Conservation (phyloP, 352 stramenopile species). For the Pythium coloratum region DNA sequence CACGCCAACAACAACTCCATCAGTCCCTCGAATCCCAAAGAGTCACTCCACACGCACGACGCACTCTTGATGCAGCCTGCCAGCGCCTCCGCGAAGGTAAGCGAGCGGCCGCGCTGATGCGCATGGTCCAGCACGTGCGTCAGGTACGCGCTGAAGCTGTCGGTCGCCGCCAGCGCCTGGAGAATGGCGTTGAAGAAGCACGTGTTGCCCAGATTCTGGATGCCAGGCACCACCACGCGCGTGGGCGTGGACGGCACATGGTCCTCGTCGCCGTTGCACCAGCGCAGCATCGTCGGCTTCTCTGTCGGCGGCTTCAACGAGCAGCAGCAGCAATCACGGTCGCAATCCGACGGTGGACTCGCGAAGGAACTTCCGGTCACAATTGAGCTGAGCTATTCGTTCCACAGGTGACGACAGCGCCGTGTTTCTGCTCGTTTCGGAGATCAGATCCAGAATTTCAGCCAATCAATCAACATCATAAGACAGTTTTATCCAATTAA, state of each 20-base stretch:
- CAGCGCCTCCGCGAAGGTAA: constrained; percentile 67
- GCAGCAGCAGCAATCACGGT: not conserved
- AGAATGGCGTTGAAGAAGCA: constrained; percentile 92
- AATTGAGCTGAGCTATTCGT: not conserved
- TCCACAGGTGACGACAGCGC: not conserved
- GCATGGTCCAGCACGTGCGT: constrained; percentile 52
- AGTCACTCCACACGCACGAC: not conserved
- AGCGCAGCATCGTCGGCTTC: constrained; percentile 14
- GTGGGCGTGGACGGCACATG: not conserved
- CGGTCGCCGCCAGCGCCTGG: constrained; percentile 75
- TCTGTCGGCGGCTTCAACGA: constrained; percentile 10
- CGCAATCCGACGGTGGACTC: constrained; percentile 1
- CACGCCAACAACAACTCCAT: not conserved
- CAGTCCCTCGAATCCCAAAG: not conserved
- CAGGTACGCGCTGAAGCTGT: constrained; percentile 71
- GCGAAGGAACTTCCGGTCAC: not conserved
- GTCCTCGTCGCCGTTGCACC: constrained; percentile 6
- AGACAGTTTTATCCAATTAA: constrained; percentile 7
- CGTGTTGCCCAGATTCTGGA: constrained; percentile 90
- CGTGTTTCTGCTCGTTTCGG: not conserved
- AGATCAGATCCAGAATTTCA: constrained; percentile 11
- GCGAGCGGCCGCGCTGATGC: constrained; percentile 33
- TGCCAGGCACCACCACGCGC: constrained; percentile 51
- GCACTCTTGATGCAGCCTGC: constrained; percentile 67
- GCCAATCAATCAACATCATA: constrained; percentile 23